phyloP scores from a whole-genome alignment of 257 asterid species.

The Apocynum venetum region DNA sequence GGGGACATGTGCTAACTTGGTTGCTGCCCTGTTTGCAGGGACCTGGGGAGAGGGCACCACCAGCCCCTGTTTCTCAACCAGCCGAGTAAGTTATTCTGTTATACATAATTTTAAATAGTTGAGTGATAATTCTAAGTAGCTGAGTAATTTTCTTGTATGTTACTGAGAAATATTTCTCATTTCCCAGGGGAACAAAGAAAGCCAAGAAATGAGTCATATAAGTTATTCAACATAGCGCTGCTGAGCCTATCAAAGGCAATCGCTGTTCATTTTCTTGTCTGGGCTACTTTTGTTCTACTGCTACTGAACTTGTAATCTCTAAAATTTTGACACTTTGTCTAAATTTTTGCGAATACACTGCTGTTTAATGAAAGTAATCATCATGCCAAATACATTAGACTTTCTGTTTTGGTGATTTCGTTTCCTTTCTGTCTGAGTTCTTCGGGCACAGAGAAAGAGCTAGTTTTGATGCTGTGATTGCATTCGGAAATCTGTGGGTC shows the following conservation, averaged over 20 bases:
- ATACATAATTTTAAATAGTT: not conserved
- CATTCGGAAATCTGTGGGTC: too few species aligned
- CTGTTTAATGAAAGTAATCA: not conserved
- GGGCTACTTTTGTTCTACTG: not conserved
- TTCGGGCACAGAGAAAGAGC: too few species aligned
- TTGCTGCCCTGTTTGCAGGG: slow-evolving; percentile 10
- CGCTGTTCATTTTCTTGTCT: not conserved
- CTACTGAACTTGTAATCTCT: too few species aligned
- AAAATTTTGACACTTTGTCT: not conserved
- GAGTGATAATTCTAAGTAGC: not conserved
- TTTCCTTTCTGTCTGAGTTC: not conserved
- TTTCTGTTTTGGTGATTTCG: not conserved
- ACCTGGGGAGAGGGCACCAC: slow-evolving; percentile 13
- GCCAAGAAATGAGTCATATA: slow-evolving; percentile 7
- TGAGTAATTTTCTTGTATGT: not conserved
- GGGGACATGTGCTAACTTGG: not conserved
- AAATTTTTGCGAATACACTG: not conserved
- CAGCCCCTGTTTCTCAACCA: slow-evolving; percentile 8
- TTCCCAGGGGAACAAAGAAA: slow-evolving; percentile 16
- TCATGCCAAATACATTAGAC: not conserved
- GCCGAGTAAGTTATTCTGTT: slow-evolving; percentile 9
- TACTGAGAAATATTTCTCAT: not conserved
- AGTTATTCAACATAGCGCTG: not conserved
- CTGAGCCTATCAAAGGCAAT: not conserved
- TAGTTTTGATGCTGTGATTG: not conserved